A percentile compares a stretch with the other conserved stretches of the same genome.
Evolutionary conservation across 2,329 filamentous ascomycete genomes (phyloP).

Genomic region (Aspergillus sp.): DNA sequence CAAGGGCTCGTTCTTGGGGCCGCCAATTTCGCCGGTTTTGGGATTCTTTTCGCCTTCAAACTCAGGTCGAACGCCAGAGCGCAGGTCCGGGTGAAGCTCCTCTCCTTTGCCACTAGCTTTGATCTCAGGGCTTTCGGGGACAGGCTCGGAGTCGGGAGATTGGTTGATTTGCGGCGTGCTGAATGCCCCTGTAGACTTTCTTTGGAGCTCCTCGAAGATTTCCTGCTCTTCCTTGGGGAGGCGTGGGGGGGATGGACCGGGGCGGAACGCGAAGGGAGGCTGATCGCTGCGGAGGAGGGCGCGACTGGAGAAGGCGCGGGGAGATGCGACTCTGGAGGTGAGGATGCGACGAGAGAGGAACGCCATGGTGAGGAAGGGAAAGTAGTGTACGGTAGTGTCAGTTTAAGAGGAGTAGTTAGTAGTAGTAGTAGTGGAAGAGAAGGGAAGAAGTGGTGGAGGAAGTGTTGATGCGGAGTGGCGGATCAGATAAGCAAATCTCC

Average conservation of each 20-base stretch:
- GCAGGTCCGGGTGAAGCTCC: conserved; percentile 68
- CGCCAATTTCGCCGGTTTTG: conserved; percentile 90
- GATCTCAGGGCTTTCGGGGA: conserved; percentile 39
- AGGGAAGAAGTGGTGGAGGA: background rate
- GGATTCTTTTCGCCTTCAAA: conserved; percentile 92
- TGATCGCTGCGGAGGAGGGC: conserved; percentile 25
- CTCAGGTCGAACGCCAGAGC: conserved; percentile 78
- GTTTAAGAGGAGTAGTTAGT: too few species aligned
- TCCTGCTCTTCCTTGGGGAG: conserved; percentile 87
- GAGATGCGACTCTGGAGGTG: conserved; percentile 37
- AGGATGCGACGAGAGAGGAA: conserved; percentile 27
- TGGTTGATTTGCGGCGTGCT: conserved; percentile 64
- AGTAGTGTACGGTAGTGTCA: conserved; percentile 13
- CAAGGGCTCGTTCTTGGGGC: conserved; percentile 94
- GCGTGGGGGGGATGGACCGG: conserved; percentile 72
- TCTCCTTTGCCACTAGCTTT: conserved; percentile 60
- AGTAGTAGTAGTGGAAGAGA: background rate
- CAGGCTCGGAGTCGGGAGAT: conserved; percentile 38
- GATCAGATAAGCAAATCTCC: conserved; percentile 14
- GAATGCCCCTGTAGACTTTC: conserved; percentile 71
- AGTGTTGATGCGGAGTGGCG: conserved; percentile 13
- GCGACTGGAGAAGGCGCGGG: conserved; percentile 28
- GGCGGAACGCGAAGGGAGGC: conserved; percentile 32
- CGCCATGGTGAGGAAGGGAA: conserved; percentile 5
- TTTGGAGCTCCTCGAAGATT: conserved; percentile 83